phyloP scores from a whole-genome alignment of 1,284 basidiomycete genomes.

The Irpex sp. region DNA sequence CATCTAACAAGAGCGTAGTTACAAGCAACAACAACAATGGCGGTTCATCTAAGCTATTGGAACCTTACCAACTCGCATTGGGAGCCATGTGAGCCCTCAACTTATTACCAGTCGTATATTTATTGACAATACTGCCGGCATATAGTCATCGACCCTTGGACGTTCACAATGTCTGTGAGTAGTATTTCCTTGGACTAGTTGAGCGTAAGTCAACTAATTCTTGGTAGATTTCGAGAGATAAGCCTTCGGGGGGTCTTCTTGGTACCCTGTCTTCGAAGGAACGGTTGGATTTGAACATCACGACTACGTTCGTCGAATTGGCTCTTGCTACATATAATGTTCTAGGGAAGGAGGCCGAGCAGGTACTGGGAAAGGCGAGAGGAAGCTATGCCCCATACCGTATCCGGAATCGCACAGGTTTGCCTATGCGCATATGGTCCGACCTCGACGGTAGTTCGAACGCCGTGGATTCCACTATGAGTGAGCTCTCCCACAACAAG shows the following conservation, averaged over 20 bases:
- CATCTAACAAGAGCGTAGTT: conserved; percentile 44
- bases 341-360: conserved; percentile 73
- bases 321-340: conserved; percentile 73
- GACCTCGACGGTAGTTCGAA: conserved; percentile 57
- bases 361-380: conserved; percentile 68
- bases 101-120: not conserved
- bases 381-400: conserved; percentile 93
- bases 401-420: conserved; percentile 90
- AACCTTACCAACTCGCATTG: conserved; percentile 98
- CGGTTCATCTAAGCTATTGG: conserved; percentile 90
- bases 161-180: conserved; percentile 72
- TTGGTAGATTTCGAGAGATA: conserved; percentile 51
- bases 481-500: conserved; percentile 70
- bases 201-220: not conserved
- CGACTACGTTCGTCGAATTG: conserved; percentile 89
- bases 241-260: conserved; percentile 50
- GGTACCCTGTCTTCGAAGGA: conserved; percentile 76
- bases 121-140: not conserved
- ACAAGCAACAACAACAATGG: conserved; percentile 77
- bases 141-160: conserved; percentile 97
- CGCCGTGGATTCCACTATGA: conserved; percentile 41
- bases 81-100: conserved; percentile 76
- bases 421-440: conserved; percentile 78
- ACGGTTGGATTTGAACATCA: conserved; percentile 90
- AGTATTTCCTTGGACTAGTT: too few relatives aligned